These are phyloP conservation scores for Spergularia marina DNA, from an alignment of 148 eudicot genomes.

Conservation along the genomic window DNA sequence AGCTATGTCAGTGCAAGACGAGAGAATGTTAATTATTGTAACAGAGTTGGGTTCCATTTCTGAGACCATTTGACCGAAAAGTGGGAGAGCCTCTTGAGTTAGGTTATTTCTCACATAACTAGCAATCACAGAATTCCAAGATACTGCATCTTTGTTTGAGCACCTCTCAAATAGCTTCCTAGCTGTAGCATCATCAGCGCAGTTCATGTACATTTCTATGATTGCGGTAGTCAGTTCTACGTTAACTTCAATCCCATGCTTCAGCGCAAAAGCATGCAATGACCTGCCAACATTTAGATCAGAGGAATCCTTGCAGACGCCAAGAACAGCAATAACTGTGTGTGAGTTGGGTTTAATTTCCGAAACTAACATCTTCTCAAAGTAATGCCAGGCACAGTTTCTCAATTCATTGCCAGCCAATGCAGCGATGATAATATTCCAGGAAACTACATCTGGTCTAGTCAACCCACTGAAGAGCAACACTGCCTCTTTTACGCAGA, in stretches of 20 bases:
- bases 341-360: slow-evolving; percentile 39
- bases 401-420: slow-evolving; percentile 28
- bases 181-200: slow-evolving; percentile 37
- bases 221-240: slow-evolving; percentile 39
- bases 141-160: slow-evolving; percentile 38
- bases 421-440: slow-evolving; percentile 40
- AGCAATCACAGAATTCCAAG: slow-evolving; percentile 47
- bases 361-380: slow-evolving; percentile 33
- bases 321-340: slow-evolving; percentile 39
- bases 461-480: slow-evolving; percentile 28
- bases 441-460: slow-evolving; percentile 33
- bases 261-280: slow-evolving; percentile 41
- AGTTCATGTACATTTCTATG: slow-evolving; percentile 50
- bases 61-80: slow-evolving; percentile 38
- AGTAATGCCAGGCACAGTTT: slow-evolving; percentile 38
- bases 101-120: slow-evolving; percentile 35
- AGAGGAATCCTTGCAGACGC: slow-evolving; percentile 31
- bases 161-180: slow-evolving; percentile 33
- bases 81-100: slow-evolving; percentile 28
- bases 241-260: slow-evolving; percentile 29
- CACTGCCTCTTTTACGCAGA: slow-evolving; percentile 29
- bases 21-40: slow-evolving; percentile 39
- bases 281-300: slow-evolving; percentile 34
- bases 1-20: slow-evolving; percentile 38
- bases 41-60: slow-evolving; percentile 35